Evolutionary conservation across 1,284 basidiomycete species (phyloP).

Genomic region (Cystobasidium slooffiae): DNA sequence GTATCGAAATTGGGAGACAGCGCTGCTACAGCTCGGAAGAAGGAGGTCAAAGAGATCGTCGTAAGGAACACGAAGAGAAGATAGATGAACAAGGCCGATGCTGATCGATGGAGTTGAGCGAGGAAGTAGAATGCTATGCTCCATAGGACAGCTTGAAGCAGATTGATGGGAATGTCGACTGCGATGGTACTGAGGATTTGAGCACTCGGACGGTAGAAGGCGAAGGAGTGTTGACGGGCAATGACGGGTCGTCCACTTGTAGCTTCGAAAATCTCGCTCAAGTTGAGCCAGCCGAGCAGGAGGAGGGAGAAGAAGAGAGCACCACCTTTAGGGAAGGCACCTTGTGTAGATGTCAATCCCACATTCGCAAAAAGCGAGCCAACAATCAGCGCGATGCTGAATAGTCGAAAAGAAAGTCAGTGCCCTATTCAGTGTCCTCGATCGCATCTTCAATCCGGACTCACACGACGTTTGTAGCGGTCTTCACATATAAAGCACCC

Average conservation of each 20-base stretch:
- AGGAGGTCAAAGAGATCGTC: conserved; percentile 42
- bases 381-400: conserved; percentile 62
- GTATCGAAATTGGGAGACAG: conserved; percentile 52
- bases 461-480: conserved; percentile 50
- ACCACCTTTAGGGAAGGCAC: conserved; percentile 80
- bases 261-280: conserved; percentile 53
- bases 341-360: conserved; percentile 54
- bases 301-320: conserved; percentile 60
- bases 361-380: conserved; percentile 50
- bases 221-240: conserved; percentile 50
- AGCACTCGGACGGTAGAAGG: conserved; percentile 52
- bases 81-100: conserved; percentile 46
- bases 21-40: conserved; percentile 53
- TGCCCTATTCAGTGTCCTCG: conserved; percentile 59
- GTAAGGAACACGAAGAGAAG: conserved; percentile 51
- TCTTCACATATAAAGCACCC: conserved; percentile 51
- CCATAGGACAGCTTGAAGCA: conserved; percentile 47
- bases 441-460: conserved; percentile 45
- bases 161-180: conserved; percentile 51
- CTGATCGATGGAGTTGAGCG: conserved; percentile 50
- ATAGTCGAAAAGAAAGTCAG: conserved; percentile 63
- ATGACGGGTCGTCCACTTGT: conserved; percentile 20
- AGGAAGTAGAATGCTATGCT: conserved; percentile 53
- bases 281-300: conserved; percentile 41
- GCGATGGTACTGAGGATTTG: conserved; percentile 51